Conservation (phyloP, 129 eudicot genomes). For the Ambrosia artemisiifolia region DNA sequence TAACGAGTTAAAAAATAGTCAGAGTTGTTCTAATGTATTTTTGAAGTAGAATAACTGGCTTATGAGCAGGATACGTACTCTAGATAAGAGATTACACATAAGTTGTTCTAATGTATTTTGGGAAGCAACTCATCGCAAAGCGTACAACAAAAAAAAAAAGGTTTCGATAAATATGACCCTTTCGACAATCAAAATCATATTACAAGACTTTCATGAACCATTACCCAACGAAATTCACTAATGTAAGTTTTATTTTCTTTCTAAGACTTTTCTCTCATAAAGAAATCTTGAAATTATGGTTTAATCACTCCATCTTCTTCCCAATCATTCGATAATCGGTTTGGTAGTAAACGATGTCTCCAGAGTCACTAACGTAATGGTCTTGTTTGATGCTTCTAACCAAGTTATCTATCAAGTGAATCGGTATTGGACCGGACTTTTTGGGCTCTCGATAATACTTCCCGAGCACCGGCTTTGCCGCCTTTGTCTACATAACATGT, state of each 20-base stretch:
- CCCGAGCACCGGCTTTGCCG: constrained; percentile 65
- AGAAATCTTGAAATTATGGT: neutral
- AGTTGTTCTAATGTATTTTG: too few relatives aligned
- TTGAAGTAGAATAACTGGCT: too few relatives aligned
- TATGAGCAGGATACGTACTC: too few relatives aligned
- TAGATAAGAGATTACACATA: too few relatives aligned
- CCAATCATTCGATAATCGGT: constrained; percentile 45
- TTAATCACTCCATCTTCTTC: constrained; percentile 23
- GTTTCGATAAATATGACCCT: neutral
- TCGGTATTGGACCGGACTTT: constrained; percentile 59
- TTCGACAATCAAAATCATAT: constrained; percentile 7
- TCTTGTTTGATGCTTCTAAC: constrained; percentile 54
- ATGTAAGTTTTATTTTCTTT: constrained; percentile 20
- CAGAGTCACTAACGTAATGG: constrained; percentile 68
- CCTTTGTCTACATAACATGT: constrained; percentile 47
- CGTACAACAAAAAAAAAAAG: too few relatives aligned
- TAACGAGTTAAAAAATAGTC: too few relatives aligned
- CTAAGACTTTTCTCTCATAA: constrained; percentile 5
- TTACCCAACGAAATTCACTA: constrained; percentile 4
- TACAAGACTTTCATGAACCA: neutral
- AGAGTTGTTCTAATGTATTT: too few relatives aligned
- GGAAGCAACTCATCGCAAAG: too few relatives aligned
- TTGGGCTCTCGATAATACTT: constrained; percentile 66
- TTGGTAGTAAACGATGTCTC: constrained; percentile 64
- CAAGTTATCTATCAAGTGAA: constrained; percentile 53